Percentiles rank a stretch among this genome's conserved stretches.
phyloP scores from a whole-genome alignment of 2,329 filamentous ascomycete species.

The Graphiopsis chlorocephala region DNA sequence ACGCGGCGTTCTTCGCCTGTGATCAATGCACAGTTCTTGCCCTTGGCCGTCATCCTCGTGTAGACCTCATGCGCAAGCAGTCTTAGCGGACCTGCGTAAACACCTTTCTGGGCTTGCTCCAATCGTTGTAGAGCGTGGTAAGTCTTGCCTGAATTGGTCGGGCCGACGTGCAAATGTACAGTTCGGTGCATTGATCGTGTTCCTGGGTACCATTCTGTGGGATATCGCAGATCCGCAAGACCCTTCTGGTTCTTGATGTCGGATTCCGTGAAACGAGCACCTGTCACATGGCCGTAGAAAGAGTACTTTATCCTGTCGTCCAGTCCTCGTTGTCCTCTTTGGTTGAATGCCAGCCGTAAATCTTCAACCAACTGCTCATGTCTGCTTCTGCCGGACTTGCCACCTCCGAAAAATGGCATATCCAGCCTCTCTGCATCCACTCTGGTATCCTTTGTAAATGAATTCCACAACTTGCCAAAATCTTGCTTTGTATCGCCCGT shows the following conservation, averaged over 20 bases:
- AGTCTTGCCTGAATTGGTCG: conserved; percentile 97
- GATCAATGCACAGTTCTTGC: conserved; percentile 72
- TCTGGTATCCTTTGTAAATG: conserved; percentile 20
- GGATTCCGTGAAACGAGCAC: conserved; percentile 54
- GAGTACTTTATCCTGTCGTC: conserved; percentile 55
- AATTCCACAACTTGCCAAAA: conserved; percentile 28
- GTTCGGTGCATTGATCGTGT: conserved; percentile 77
- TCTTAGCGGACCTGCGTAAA: conserved; percentile 87
- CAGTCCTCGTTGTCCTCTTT: conserved; percentile 26
- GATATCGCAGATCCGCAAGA: conserved; percentile 81
- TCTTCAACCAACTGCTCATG: conserved; percentile 1
- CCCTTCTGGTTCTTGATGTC: conserved; percentile 59
- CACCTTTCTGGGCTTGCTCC: conserved; percentile 70
- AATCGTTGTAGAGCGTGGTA: conserved; percentile 87
- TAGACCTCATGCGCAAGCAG: conserved; percentile 94
- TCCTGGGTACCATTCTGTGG: conserved; percentile 86
- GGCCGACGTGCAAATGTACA: conserved; percentile 89
- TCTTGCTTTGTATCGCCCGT: conserved; percentile 17
- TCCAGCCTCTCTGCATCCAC: not conserved
- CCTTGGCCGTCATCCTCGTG: conserved; percentile 75
- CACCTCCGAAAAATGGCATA: not conserved
- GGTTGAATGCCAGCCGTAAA: conserved; percentile 14
- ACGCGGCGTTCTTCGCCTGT: conserved; percentile 87
- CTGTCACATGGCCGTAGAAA: conserved; percentile 65
- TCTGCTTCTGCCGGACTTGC: not conserved